Conservation (phyloP, 1,139 yeast species). For the Yamadazyma membranifaciens region DNA sequence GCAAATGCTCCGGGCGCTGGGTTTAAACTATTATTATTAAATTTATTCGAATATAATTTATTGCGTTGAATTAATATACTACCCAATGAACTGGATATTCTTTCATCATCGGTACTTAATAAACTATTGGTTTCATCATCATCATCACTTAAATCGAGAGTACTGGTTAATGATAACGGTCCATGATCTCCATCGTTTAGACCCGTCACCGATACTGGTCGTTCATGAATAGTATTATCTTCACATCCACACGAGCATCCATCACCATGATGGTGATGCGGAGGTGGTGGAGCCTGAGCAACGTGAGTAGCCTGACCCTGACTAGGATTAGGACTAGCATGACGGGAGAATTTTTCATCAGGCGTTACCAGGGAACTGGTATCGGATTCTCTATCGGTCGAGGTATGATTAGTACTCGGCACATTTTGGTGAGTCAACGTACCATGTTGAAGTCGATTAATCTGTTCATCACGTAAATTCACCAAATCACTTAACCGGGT, state of each 20-base stretch:
- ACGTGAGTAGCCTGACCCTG: not conserved
- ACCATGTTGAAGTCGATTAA: conserved; percentile 26
- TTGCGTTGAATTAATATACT: conserved; percentile 19
- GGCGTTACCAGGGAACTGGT: conserved; percentile 12
- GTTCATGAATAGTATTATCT: conserved; percentile 53
- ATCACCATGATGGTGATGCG: conserved; percentile 33
- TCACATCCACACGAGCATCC: conserved; percentile 56
- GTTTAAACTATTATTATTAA: conserved; percentile 42
- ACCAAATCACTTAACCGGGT: conserved; percentile 46
- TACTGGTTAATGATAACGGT: conserved; percentile 31
- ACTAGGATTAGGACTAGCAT: not conserved
- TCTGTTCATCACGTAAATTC: conserved; percentile 62
- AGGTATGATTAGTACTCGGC: conserved; percentile 9
- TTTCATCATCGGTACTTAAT: conserved; percentile 30
- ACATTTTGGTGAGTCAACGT: not conserved
- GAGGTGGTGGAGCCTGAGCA: not conserved
- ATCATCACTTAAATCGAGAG: conserved; percentile 52
- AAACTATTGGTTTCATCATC: conserved; percentile 41
- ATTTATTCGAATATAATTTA: conserved; percentile 17
- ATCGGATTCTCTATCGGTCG: conserved; percentile 17
- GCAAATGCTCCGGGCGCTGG: conserved; percentile 79
- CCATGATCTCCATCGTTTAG: conserved; percentile 26
- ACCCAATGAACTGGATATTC: conserved; percentile 15
- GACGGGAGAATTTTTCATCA: too few species aligned
- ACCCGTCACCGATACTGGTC: conserved; percentile 66